Evolutionary conservation across 2,329 filamentous ascomycete genomes (phyloP), one percentile per base, ranked within the genome.

Genomic region (Trichoderma aggressivum): DNA sequence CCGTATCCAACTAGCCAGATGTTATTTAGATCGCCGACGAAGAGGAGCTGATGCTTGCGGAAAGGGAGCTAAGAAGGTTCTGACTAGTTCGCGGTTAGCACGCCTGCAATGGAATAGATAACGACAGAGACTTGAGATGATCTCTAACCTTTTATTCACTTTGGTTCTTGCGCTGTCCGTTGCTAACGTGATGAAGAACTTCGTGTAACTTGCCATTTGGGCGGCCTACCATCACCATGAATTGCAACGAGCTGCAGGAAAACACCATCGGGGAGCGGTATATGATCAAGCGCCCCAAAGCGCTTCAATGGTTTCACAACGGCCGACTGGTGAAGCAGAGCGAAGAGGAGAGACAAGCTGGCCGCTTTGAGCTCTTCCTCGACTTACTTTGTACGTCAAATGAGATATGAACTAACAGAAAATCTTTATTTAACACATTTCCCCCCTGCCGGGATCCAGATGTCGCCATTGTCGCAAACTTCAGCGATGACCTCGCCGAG

Each of bases 401-500:
- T 3, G 4, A 21, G 3, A 16, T 5, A 2, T 6, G 7, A 30
- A 47, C 28, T 24, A 5, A 24, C 3, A 11, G 36, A 10, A 2
- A 6, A 14, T 3, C 1, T 1, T 11, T 11, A 21, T 10, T 26
- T 70, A 34, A 70, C 32, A 4, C 12, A 32, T 16, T 10, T 18
- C 14, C n/a, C 39, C 10, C 1, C 4, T 6, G 12, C 26, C 1
- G 24, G 21, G 7, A 43, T 5, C 3, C 30, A 80, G 79, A 82
- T 64, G 83, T 85, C 62, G 83, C 82, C 14, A 85, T 86, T 53
- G 79, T 86, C n/a, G 84, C 84, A 62, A 86, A 84, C 74, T 84
- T 86, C 70, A 84, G 83, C 65, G 84, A 86, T 69, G 80, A 83
- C 47, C 79, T 86, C 18, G 81, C 81, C 30, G 84, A 86, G 71